Evolutionary conservation across 1,139 yeast species (phyloP).

Genomic region (Candida neerlandica): DNA sequence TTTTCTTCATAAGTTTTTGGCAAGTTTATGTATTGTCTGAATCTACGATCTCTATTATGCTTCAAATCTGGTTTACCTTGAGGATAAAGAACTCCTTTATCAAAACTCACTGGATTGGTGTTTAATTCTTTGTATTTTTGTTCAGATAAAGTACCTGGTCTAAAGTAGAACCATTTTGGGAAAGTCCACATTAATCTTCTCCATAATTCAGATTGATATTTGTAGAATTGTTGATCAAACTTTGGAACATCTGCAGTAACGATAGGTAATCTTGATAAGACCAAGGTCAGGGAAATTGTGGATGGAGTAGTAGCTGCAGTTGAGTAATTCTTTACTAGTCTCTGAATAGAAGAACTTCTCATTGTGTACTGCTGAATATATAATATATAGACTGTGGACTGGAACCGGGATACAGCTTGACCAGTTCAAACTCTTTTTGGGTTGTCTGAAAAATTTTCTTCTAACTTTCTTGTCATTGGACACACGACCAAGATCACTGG

Average conservation of each 20-base stretch:
- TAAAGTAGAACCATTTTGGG: constrained; percentile 90
- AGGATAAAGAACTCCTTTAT: constrained; percentile 77
- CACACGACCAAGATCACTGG: neutral
- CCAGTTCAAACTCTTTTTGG: neutral
- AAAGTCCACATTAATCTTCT: constrained; percentile 96
- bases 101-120: constrained; percentile 69
- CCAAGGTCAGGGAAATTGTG: constrained; percentile 43
- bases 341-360: constrained; percentile 1
- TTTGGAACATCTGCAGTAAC: constrained; percentile 74
- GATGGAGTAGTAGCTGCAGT: constrained; percentile 11
- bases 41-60: constrained; percentile 86
- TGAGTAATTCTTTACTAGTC: constrained; percentile 5
- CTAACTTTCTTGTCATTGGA: neutral
- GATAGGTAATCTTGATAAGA: constrained; percentile 81
- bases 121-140: constrained; percentile 78
- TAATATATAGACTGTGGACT: too few relatives aligned
- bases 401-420: neutral
- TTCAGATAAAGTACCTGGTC: constrained; percentile 87
- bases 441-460: constrained; percentile 2
- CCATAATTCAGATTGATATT: constrained; percentile 85
- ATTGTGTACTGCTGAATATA: neutral
- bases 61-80: constrained; percentile 84
- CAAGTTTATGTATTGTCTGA: constrained; percentile 71
- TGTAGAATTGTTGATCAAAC: constrained; percentile 75
- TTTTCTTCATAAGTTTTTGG: constrained; percentile 60